Evolutionary conservation across 1,284 basidiomycete genomes (phyloP).

Genomic region (Rhizoctonia solani): DNA sequence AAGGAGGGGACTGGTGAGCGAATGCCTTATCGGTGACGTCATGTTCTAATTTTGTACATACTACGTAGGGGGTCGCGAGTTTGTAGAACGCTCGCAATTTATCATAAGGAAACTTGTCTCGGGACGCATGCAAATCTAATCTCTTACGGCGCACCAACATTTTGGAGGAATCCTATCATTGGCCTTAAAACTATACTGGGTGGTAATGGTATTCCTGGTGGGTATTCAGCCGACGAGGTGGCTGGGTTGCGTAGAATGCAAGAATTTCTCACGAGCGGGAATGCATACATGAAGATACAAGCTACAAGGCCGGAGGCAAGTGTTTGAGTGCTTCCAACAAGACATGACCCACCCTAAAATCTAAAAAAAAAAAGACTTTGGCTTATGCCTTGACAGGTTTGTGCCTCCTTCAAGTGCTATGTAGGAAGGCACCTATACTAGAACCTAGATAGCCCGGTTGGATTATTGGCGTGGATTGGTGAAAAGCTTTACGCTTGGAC

Average conservation of each 20-base stretch:
- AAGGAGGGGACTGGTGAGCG: conserved; percentile 40
- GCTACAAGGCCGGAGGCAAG: conserved; percentile 38
- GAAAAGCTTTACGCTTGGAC: conserved; percentile 39
- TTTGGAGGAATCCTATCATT: conserved; percentile 32
- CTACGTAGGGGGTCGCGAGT: conserved; percentile 30
- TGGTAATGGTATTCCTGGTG: conserved; percentile 15
- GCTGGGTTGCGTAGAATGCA: conserved; percentile 1
- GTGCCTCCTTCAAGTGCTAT: background rate
- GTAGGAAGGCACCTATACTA: background rate
- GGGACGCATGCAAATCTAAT: conserved; percentile 24
- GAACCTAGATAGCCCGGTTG: conserved; percentile 37
- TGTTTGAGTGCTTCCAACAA: background rate
- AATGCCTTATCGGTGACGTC: too few species aligned
- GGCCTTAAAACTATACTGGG: conserved; percentile 12
- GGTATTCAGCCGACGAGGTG: conserved; percentile 11
- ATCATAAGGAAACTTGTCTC: conserved; percentile 27
- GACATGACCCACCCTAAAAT: background rate
- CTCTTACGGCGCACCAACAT: conserved; percentile 11
- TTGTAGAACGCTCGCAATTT: conserved; percentile 15
- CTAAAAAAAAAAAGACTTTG: conserved; percentile 34
- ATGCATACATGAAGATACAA: conserved; percentile 21
- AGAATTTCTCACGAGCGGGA: conserved; percentile 18
- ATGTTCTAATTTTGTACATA: background rate
- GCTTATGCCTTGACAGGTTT: conserved; percentile 39
- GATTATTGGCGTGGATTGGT: conserved; percentile 39